These are phyloP conservation scores for Oxyria digyna DNA, from an alignment of 148 eudicot species.

Conservation along the genomic window DNA sequence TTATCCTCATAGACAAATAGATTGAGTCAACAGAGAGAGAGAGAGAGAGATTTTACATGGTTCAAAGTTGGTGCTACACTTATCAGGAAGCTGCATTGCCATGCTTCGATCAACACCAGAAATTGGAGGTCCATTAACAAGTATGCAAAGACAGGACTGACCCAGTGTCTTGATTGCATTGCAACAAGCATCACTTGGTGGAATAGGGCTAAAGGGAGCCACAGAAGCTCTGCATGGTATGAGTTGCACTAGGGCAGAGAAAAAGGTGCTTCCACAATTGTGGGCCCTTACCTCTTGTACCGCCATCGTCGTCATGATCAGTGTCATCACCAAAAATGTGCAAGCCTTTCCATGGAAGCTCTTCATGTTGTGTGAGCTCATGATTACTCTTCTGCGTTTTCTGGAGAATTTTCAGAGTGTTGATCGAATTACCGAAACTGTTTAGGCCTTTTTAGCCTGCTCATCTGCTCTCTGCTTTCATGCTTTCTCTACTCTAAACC, in stretches of 20 bases:
- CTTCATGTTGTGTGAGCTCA: constrained; percentile 24
- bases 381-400: not conserved
- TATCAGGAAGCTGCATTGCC: constrained; percentile 86
- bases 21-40: not conserved
- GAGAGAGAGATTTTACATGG: constrained; percentile 35
- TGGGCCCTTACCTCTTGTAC: constrained; percentile 26
- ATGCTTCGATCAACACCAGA: constrained; percentile 83
- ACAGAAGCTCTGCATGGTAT: constrained; percentile 82
- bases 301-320: constrained; percentile 21
- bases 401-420: not conserved
- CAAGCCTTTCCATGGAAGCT: constrained; percentile 10
- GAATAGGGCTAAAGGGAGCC: constrained; percentile 56
- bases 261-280: constrained; percentile 60
- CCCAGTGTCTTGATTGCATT: constrained; percentile 55
- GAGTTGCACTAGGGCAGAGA: constrained; percentile 73
- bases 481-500: constrained; percentile 19
- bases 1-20: too few relatives aligned
- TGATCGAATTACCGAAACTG: not conserved
- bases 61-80: constrained; percentile 59
- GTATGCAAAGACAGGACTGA: constrained; percentile 83
- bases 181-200: constrained; percentile 86
- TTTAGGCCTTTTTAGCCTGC: constrained; percentile 32
- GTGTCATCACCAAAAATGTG: constrained; percentile 17
- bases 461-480: constrained; percentile 19
- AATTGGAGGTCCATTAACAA: constrained; percentile 77